Evolutionary conservation across 495 filamentous ascomycete species (phyloP).

Genomic region (Aspergillus bertholletiae): DNA sequence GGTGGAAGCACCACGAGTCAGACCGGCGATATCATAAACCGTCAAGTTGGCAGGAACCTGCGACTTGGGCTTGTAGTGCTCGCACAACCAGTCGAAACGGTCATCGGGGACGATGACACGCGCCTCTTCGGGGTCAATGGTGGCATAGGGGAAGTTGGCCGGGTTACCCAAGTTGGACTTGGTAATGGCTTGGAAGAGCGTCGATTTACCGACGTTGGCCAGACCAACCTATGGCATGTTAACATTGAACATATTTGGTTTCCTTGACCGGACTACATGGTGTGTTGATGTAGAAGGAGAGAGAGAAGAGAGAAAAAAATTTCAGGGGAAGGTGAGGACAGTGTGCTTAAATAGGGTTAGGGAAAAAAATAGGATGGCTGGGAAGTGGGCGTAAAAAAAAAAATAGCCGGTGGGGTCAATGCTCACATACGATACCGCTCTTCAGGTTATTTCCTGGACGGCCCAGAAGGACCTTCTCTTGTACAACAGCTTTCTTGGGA

Average conservation of each 20-base stretch:
- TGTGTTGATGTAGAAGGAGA: background rate
- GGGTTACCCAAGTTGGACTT: slow-evolving; percentile 97
- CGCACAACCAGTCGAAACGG: slow-evolving; percentile 91
- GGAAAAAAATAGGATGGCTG: slow-evolving; percentile 6
- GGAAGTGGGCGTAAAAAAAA: slow-evolving; percentile 24
- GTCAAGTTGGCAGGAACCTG: slow-evolving; percentile 94
- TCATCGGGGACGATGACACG: slow-evolving; percentile 97
- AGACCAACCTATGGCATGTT: slow-evolving; percentile 73
- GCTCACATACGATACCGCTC: slow-evolving; percentile 94
- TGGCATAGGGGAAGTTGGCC: slow-evolving; percentile 99
- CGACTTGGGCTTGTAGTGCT: slow-evolving; percentile 97
- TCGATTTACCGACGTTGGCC: slow-evolving; percentile 99
- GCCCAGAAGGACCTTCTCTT: slow-evolving; percentile 67
- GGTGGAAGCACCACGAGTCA: slow-evolving; percentile 94
- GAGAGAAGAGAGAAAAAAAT: slow-evolving; percentile 15
- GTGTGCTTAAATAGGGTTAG: slow-evolving; percentile 13
- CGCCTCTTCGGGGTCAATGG: slow-evolving; percentile 97
- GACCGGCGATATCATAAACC: slow-evolving; percentile 98
- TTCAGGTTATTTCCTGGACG: slow-evolving; percentile 98
- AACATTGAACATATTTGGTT: background rate
- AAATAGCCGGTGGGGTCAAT: slow-evolving; percentile 34
- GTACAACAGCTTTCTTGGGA: slow-evolving; percentile 52
- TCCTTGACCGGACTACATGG: background rate
- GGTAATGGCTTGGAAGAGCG: slow-evolving; percentile 98
- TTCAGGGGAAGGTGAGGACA: slow-evolving; percentile 21